phyloP scores from a whole-genome alignment of 176 grass and related monocot species.

The Avena insularis region DNA sequence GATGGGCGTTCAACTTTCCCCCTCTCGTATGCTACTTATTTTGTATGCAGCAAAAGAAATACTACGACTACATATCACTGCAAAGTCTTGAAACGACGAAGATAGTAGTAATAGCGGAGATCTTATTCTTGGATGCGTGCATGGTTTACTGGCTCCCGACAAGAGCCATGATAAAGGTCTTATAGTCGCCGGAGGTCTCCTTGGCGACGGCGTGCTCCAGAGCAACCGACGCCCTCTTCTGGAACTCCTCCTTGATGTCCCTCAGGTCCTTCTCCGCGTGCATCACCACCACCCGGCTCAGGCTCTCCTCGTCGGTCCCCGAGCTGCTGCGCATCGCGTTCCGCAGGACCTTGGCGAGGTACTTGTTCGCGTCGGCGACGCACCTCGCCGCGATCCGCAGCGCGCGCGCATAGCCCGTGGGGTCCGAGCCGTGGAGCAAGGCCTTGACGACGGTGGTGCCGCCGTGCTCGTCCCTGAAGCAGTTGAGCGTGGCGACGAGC shows the following conservation, averaged over 20 bases:
- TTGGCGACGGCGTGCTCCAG: conserved; percentile 65
- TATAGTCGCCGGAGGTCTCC: conserved; percentile 71
- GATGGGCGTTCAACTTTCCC: no score
- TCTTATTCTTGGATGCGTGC: not conserved
- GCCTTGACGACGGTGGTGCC: conserved; percentile 66
- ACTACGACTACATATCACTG: not conserved
- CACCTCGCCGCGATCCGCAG: conserved; percentile 60
- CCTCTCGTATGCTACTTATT: not conserved
- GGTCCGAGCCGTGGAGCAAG: conserved; percentile 37
- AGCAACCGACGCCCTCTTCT: conserved; percentile 49
- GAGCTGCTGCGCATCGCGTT: conserved; percentile 51
- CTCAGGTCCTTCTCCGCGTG: conserved; percentile 83
- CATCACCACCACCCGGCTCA: conserved; percentile 65
- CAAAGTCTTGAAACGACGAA: not conserved
- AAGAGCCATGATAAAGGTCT: conserved; percentile 76
- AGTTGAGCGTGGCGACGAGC: conserved; percentile 66
- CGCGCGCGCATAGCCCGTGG: conserved; percentile 53
- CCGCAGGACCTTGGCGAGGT: conserved; percentile 68
- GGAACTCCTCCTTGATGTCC: conserved; percentile 66
- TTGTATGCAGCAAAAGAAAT: not conserved
- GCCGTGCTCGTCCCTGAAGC: conserved; percentile 59
- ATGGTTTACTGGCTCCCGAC: conserved; percentile 48
- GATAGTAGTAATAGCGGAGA: not conserved
- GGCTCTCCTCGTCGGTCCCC: conserved; percentile 64
- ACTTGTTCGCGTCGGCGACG: conserved; percentile 51